Base-by-base conservation (phyloP, 176 grass and related monocot genomes). In the Calamus simplicifolius region DNA sequence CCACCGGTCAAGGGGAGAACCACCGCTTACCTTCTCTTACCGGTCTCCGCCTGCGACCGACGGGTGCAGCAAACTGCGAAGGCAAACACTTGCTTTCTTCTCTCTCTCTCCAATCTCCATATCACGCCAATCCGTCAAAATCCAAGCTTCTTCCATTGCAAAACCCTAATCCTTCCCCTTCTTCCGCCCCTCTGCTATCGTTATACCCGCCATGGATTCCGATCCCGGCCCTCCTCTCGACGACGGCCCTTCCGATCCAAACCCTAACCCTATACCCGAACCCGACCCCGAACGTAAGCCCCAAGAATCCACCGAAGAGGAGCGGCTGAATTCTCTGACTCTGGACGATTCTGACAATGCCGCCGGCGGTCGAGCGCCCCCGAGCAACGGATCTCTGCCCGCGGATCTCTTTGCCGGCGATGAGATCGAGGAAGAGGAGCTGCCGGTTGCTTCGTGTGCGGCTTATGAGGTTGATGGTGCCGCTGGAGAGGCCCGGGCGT, bases 401-500 rank as follows among this genome's bases (percentile, higher is more conserved):
- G 68, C 80, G 4, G 92, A 97, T 75, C 88, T 88, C 75, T 67
- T 62, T 35, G 19, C 27, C 0, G 18, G 35, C 35, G 35, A 43
- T 43, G 35, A 43, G 35, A 43, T 43, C 8, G 35, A 43, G 35
- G 35, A 43, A 43, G 35, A 43, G 35, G 35, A 2, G 10, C 35
- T 10, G 2, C 35, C 35, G 8, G 8, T 43, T 43, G 35, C 35
- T 43, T 43, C 35, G 35, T 43, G 6, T 43, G 12, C 16, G 5
- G 60, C 58, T 8, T 29, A 17, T 43, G 49, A 74, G 54, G 43
- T 31, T 25, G 84, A 88, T 73, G 76, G 25, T 68, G 70, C 19
- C 80, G 71, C 50, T 74, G 77, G 4, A 70, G 67, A 65, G 77
- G 66, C 69, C 66, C 18, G 21, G 58, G 29, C 19, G 31, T 67